Evolutionary conservation across 257 asterid genomes (phyloP).

Genomic region (Ilex asprella): DNA sequence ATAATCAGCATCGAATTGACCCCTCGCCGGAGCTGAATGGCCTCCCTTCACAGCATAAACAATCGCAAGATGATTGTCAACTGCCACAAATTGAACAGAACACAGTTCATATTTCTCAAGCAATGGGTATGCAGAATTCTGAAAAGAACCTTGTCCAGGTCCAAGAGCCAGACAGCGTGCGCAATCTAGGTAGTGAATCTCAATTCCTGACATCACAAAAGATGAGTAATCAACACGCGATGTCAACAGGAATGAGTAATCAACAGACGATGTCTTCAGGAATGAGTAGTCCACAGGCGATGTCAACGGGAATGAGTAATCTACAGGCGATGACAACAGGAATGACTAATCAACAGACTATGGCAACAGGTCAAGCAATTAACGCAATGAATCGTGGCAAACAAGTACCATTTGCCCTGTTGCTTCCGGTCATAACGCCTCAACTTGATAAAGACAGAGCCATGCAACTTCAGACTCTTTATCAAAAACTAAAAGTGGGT

Average conservation of each 20-base stretch:
- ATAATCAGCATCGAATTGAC: constrained; percentile 33
- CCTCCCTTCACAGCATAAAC: constrained; percentile 23
- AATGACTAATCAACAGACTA: neutral
- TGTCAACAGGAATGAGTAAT: constrained; percentile 26
- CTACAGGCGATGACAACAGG: constrained; percentile 21
- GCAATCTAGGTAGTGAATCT: constrained; percentile 40
- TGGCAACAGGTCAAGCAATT: constrained; percentile 9
- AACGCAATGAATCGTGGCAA: constrained; percentile 45
- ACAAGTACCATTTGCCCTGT: constrained; percentile 87
- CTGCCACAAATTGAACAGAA: constrained; percentile 32
- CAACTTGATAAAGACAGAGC: constrained; percentile 90
- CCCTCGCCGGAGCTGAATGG: constrained; percentile 28
- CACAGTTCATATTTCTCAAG: constrained; percentile 35
- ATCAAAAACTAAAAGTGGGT: constrained; percentile 62
- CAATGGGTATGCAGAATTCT: constrained; percentile 29
- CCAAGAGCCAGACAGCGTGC: constrained; percentile 27
- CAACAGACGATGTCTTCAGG: constrained; percentile 35
- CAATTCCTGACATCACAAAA: constrained; percentile 40
- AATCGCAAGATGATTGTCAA: constrained; percentile 22
- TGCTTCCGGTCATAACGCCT: constrained; percentile 85
- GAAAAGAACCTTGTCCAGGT: constrained; percentile 33
- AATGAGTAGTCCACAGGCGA: constrained; percentile 29
- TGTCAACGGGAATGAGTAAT: constrained; percentile 14
- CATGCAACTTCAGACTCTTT: constrained; percentile 76
- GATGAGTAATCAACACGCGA: constrained; percentile 32